Evolutionary conservation across 2,329 filamentous ascomycete genomes (phyloP), one percentile per base, ranked within the genome.

Genomic region (Fusarium camptoceras): DNA sequence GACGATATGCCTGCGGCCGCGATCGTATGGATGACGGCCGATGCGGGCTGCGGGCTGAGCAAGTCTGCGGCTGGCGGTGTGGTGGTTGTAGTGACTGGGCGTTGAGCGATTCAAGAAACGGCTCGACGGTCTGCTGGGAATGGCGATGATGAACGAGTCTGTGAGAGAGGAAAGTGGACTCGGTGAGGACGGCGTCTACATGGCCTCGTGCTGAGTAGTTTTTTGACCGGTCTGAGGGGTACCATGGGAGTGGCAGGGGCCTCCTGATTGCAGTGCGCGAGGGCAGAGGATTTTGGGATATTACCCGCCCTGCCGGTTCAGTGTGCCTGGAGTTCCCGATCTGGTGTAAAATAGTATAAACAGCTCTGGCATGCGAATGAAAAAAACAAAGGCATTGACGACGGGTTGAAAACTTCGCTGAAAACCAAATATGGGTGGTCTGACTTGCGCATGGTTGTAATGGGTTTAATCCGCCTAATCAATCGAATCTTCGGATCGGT

Each of bases 141-240:
- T 64, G 73, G 75, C 64, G 77, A 77, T 70, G 75, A 78, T 76
- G 68, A 73, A 78, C 75, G 75, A 78, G 78, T 76, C 77, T 77
- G 78, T 72, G 66, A 74, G 73, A 76, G 77, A 77, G 73, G 74
- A 78, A 78, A 79, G 76, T 78, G 77, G 76, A 79, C 78, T 80
- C 80, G 80, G 80, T 81, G 79, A 81, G 76, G 73, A 78, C 70
- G 73, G 73, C 73, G 70, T 79, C 66, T 74, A 75, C 76, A 77
- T 75, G 74, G 75, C 75, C 75, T 73, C 76, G 78, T 81, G 77
- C 78, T 81, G 78, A 78, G 79, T 77, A 80, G 78, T 81, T 79
- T 53, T 80, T 76, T 78, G 68, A 78, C 77, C 79, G 78, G 78
- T 81, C 78, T 80, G 79, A 81, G 79, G 79, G 79, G 79, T 80